A percentile compares a stretch with the other conserved stretches of the same genome.
phyloP scores from a whole-genome alignment of 257 asterid genomes.

The Prunella vulgaris region DNA sequence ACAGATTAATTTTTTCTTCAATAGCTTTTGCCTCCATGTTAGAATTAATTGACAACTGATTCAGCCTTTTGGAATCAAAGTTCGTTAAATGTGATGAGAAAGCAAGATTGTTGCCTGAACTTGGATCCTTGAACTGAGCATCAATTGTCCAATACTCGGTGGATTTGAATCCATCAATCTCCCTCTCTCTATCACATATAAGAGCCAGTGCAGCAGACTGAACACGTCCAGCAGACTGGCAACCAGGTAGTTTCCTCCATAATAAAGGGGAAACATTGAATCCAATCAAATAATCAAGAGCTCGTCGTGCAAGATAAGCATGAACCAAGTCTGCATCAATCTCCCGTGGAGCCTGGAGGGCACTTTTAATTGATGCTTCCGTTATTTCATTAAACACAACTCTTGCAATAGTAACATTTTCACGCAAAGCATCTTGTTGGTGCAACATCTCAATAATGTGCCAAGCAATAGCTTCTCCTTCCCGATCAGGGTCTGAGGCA shows the following conservation, averaged over 20 bases:
- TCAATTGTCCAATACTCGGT: conserved; percentile 82
- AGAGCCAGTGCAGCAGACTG: conserved; percentile 94
- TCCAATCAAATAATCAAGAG: conserved; percentile 93
- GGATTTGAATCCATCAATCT: conserved; percentile 64
- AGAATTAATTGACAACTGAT: conserved; percentile 58
- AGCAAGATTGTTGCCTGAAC: conserved; percentile 23
- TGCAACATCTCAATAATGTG: conserved; percentile 89
- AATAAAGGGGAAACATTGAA: conserved; percentile 90
- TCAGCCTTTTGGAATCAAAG: conserved; percentile 47
- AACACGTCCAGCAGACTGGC: conserved; percentile 97
- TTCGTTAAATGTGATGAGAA: conserved; percentile 60
- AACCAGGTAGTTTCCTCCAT: conserved; percentile 95
- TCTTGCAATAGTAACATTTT: conserved; percentile 67
- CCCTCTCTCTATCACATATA: conserved; percentile 84
- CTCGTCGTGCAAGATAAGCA: conserved; percentile 95
- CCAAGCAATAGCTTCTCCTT: conserved; percentile 99
- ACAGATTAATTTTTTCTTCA: conserved; percentile 46
- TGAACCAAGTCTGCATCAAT: conserved; percentile 76
- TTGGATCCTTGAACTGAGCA: conserved; percentile 42
- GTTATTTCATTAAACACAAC: conserved; percentile 86
- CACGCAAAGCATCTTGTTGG: conserved; percentile 81
- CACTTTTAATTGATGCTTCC: conserved; percentile 76
- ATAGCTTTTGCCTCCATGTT: conserved; percentile 51
- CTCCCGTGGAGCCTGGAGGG: conserved; percentile 79
- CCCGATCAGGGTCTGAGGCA: conserved; percentile 98